Percentiles rank a stretch among this genome's conserved stretches.
phyloP scores from a whole-genome alignment of 2,329 filamentous ascomycete genomes.

The Colletotrichum destructivum region DNA sequence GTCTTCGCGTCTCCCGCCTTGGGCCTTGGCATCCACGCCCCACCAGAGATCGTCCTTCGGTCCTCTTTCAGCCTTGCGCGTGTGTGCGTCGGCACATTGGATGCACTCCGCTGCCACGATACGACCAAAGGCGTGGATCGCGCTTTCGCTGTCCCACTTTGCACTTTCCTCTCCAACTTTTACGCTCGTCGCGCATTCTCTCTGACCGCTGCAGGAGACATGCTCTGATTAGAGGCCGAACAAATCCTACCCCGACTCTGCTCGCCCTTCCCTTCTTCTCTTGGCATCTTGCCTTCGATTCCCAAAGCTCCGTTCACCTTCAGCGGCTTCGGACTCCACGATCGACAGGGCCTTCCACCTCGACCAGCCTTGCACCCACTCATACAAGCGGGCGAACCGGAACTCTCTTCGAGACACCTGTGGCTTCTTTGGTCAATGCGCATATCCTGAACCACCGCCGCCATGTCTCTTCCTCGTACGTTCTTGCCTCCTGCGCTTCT shows the following conservation, averaged over 20 bases:
- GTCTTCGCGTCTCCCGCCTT: slow-evolving; percentile 27
- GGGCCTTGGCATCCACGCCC: slow-evolving; percentile 40
- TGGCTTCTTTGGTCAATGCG: not conserved
- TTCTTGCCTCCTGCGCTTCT: not conserved
- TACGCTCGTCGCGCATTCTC: slow-evolving; percentile 8
- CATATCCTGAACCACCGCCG: slow-evolving; percentile 19
- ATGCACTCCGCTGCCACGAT: slow-evolving; percentile 33
- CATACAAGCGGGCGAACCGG: slow-evolving; percentile 7
- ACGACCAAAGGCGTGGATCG: slow-evolving; percentile 37
- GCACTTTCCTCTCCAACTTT: not conserved
- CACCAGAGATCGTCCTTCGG: slow-evolving; percentile 35
- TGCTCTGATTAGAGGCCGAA: slow-evolving; percentile 35
- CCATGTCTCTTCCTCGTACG: slow-evolving; percentile 41
- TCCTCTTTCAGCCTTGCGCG: slow-evolving; percentile 37
- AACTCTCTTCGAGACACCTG: not conserved
- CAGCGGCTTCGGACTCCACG: not conserved
- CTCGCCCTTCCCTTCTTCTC: slow-evolving; percentile 19
- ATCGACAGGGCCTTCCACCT: not conserved
- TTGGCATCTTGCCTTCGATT: not conserved
- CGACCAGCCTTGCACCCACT: slow-evolving; percentile 6
- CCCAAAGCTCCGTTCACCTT: slow-evolving; percentile 11
- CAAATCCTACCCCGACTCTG: slow-evolving; percentile 14
- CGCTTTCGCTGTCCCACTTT: slow-evolving; percentile 17
- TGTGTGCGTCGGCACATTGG: slow-evolving; percentile 29
- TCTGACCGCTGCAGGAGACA: slow-evolving; percentile 22